A percentile compares a stretch with the other conserved stretches of the same genome.
phyloP scores from a whole-genome alignment of 306 rosid species.

The Dryas drummondii region DNA sequence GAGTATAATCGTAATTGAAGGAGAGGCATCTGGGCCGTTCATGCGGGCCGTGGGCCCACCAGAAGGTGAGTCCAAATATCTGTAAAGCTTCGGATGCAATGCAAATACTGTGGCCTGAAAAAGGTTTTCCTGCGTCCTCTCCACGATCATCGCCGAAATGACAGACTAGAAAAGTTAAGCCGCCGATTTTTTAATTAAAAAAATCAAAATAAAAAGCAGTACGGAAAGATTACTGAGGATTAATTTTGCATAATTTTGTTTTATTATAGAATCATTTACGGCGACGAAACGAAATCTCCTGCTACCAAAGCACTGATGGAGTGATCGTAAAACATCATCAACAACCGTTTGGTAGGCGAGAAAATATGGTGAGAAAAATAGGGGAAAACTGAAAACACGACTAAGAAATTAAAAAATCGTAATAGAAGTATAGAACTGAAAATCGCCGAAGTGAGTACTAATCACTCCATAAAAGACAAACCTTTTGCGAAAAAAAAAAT shows the following conservation, averaged over 20 bases:
- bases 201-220: not conserved
- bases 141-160: conserved; percentile 7
- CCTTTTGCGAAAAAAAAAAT: not conserved
- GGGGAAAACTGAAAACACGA: not conserved
- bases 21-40: conserved; percentile 19
- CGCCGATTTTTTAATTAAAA: not conserved
- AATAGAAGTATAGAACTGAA: not conserved
- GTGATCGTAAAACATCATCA: not conserved
- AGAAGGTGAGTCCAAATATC: conserved; percentile 2
- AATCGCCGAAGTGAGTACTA: not conserved
- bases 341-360: conserved; percentile 6
- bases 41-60: not conserved
- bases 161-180: not conserved
- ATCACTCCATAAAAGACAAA: not conserved
- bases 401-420: not conserved
- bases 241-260: not conserved
- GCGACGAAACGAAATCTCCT: not conserved
- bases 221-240: not conserved
- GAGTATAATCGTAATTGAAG: not conserved
- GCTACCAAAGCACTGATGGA: not conserved
- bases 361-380: not conserved
- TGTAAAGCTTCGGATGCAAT: not conserved
- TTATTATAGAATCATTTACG: not conserved
- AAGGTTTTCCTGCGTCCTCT: not conserved
- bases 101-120: not conserved